Base-by-base conservation (phyloP, 2,329 filamentous ascomycete species). In the Xylaria hypoxylon region DNA sequence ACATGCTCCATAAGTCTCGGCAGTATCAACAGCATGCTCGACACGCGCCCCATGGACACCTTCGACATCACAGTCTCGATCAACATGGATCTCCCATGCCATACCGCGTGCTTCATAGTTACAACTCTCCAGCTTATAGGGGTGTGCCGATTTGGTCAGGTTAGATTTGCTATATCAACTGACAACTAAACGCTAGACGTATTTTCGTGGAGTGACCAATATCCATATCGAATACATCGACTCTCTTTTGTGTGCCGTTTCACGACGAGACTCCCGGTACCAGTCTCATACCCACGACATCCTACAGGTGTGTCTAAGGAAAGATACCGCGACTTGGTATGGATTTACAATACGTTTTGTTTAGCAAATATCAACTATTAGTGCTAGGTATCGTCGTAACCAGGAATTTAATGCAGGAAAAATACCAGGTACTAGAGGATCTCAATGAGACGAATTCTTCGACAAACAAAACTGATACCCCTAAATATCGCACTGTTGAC, bases 71-170 rank as follows among this genome's bases (percentile, higher is more conserved):
- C 44, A 83, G 80, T 68, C 71, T 76, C 45, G 79, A 77, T 40
- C 74, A 75, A 19, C 64, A 74, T 52, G 73, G 67, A 26, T 73
- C 68, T 5, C 70, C 77, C 33, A 74, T 76, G 13, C 84, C 83
- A 8, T 87, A 84, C 66, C 83, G 85, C 1, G 79, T 87, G 11
- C 77, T 87, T 8, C 86, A 88, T 76, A 87, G 85, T 75, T 87
- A 88, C 71, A 86, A 87, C 72, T 86, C 86, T 3, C 85, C 86
- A 5, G 84, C 86, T 5, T 88, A 88, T 71, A 81, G 81, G 31
- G 80, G 84, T 40, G 82, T 79, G 2, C 86, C 85, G 0, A 86
- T 87, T n/a, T 87, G 85, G 85, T 81, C 84, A n/a, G 86, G 68
- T 28, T 68, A 40, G 58, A 42, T 59, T 22, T 17, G n/a, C 33